Evolutionary conservation across 139 green algal genomes (phyloP), one percentile per base, ranked within the genome.

Genomic region (Volvox africanus): DNA sequence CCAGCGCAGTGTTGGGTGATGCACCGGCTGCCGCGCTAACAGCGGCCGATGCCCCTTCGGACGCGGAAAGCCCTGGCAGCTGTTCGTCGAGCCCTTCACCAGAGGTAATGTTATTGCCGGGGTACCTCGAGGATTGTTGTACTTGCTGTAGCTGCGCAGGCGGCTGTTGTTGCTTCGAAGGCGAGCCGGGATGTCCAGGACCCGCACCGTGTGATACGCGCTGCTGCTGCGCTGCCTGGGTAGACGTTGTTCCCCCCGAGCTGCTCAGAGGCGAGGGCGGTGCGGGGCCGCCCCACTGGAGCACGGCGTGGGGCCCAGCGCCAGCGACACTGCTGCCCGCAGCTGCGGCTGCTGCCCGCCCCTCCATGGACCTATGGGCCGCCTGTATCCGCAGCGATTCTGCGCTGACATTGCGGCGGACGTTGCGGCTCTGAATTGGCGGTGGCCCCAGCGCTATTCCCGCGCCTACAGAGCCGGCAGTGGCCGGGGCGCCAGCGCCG

Each of bases 361-460:
- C 83, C 83, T 89, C 83, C 83, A 89, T 80, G 26, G 83, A 89
- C 50, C 80, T 26, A n/a, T 86, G 80, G 30, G 77, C 86, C 12
- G 86, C 86, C 86, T 90, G 86, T 37, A 90, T 90, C 0, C 86
- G 71, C 30, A 90, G 86, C 32, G 86, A 83, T 37, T 90, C 86
- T 0, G 73, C 28, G 20, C 50, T 77, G 1, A 90, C 21, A 32
- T 90, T 90, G 19, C 86, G 71, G 0, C 86, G 86, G 0, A 90
- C 86, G 73, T 55, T 90, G 69, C 86, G 86, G 30, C 22, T 75
- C 24, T 83, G 73, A 17, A 84, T 32, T 2, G 86, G 73, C 71
- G 86, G 73, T 19, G 69, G 65, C 20, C 62, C 62, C 13, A 32
- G 82, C 65, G 18, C 28, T 1, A 26, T 19, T 26, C 79, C 21